Evolutionary conservation across 2,329 filamentous ascomycete species (phyloP), one percentile per base, ranked within the genome.

Genomic region (Spiromastix sp.): DNA sequence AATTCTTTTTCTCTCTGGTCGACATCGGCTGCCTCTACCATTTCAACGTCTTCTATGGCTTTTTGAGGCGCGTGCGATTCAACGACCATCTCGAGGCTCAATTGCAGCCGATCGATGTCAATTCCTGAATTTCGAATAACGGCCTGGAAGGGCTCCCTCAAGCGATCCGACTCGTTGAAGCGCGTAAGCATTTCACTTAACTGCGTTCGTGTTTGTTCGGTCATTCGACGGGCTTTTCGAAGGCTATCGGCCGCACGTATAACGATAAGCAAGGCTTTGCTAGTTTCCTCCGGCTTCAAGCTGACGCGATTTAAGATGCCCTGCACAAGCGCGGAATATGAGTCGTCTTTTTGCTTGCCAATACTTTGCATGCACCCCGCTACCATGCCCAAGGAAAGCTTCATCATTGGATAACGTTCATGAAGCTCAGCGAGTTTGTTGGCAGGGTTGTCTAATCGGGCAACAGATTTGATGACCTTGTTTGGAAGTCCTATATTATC

Each of bases 71-170:
- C 54, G 29, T 71, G 55, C 47, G 72, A 71, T 26, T 79, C 72
- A 41, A 87, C 74, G 7, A 77, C 73, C 6, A 79, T 74, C 37
- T 84, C 79, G 13, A 93, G 67, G 46, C 76, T 80, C 60, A 84
- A 71, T 59, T 91, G 83, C 12, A 91, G 61, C 31, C 77, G 72
- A 41, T 85, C 75, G 29, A 91, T 72, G 48, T 91, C 80, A 40
- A 85, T 70, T 9, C 79, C 72, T 5, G 76, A 71, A 26, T 80
- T 73, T 22, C 75, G 66, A 24, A 89, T 71, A 3, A 79, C 72
- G n/a, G 68, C 68, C 41, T 77, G 70, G 38, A 91, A 74, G n/a
- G 79, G 65, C 17, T 72, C 67, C 9, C 77, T 77, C 15, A 74
- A 63, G 25, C 68, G 67, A 19, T 71, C 72, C 6, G 70, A 66